Conservation (phyloP, 2,329 filamentous ascomycete genomes). For the Botrytis pseudocinerea region DNA sequence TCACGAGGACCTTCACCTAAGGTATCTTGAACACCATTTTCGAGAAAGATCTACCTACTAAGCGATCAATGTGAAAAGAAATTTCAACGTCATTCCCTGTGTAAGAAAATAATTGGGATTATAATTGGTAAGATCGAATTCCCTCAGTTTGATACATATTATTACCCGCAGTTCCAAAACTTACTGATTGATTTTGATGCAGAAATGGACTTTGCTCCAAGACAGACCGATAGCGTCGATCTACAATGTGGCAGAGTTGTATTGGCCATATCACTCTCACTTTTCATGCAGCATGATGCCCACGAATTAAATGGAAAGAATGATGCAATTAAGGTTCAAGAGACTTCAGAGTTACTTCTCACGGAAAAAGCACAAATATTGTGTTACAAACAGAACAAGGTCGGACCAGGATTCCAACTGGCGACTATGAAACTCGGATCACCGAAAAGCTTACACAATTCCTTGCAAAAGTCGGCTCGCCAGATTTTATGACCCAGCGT, state of each 20-base stretch:
- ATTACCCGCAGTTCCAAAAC: not conserved
- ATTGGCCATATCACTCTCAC: not conserved
- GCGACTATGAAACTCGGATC: not conserved
- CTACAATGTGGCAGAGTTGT: not conserved
- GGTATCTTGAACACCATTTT: not conserved
- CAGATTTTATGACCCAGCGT: not conserved
- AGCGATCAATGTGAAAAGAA: not conserved
- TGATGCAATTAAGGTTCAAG: not conserved
- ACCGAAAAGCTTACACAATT: not conserved
- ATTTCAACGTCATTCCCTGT: not conserved
- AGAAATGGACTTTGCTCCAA: not conserved
- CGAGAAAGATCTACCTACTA: not conserved
- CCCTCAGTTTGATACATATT: not conserved
- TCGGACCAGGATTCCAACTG: not conserved
- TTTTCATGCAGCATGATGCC: not conserved
- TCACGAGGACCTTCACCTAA: not conserved
- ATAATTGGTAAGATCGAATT: not conserved
- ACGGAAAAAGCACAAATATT: rapidly evolving
- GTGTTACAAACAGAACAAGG: not conserved
- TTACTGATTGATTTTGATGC: not conserved
- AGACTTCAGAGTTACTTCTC: not conserved
- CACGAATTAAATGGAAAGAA: no score
- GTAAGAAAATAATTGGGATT: not conserved
- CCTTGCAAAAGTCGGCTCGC: not conserved
- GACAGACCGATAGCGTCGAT: not conserved